A percentile compares a stretch with the other conserved stretches of the same genome.
Evolutionary conservation across 805 yeast genomes (phyloP).

Genomic region (Lachancea fermentati): DNA sequence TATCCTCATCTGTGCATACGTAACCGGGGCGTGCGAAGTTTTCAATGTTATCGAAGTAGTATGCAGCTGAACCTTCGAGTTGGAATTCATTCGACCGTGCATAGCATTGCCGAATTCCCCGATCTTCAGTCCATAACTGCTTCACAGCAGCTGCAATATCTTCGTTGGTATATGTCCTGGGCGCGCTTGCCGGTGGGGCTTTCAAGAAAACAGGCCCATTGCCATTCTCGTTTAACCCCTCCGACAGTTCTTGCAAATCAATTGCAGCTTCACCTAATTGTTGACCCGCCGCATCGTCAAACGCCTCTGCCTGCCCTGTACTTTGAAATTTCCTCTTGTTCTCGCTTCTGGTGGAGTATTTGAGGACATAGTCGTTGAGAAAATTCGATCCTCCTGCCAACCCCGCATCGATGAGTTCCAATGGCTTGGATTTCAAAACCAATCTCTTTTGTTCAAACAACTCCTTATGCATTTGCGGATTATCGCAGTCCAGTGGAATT

Average conservation of each 20-base stretch:
- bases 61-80: conserved; percentile 74
- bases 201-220: conserved; percentile 17
- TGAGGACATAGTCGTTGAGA: conserved; percentile 56
- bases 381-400: conserved; percentile 62
- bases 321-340: conserved; percentile 46
- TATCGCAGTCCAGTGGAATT: conserved; percentile 62
- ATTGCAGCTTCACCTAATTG: conserved; percentile 13
- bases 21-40: conserved; percentile 62
- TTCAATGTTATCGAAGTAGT: conserved; percentile 69
- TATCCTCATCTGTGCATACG: conserved; percentile 73
- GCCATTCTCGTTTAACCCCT: conserved; percentile 19
- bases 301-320: conserved; percentile 45
- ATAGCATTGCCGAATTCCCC: conserved; percentile 57
- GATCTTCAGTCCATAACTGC: conserved; percentile 63
- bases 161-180: conserved; percentile 30
- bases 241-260: conserved; percentile 23
- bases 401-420: conserved; percentile 57
- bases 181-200: conserved; percentile 2
- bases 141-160: conserved; percentile 67
- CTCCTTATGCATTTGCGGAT: conserved; percentile 36
- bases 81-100: conserved; percentile 70
- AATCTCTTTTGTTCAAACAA: conserved; percentile 44
- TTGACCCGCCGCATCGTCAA: conserved; percentile 20
- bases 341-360: conserved; percentile 52
- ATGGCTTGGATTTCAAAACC: conserved; percentile 50